Evolutionary conservation across 179 eudicot genomes (phyloP).

Genomic region (Beta macrorhiza): DNA sequence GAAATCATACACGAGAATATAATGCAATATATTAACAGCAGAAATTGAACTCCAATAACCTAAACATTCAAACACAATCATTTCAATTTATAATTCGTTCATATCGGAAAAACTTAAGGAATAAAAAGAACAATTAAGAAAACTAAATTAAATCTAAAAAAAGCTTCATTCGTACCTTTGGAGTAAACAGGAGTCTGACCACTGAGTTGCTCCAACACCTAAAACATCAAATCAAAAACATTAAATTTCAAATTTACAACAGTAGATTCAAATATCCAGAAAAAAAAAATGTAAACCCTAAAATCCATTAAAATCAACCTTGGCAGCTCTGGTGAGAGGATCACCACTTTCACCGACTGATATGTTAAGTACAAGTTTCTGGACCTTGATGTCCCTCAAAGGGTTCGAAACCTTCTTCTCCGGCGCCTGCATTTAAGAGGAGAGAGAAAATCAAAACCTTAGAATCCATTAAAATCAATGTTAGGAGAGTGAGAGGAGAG

Average conservation of each 20-base stretch:
- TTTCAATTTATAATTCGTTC: not conserved
- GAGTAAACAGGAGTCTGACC: slow-evolving; percentile 25
- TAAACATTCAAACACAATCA: not conserved
- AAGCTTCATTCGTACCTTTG: slow-evolving; percentile 36
- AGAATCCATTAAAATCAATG: too few relatives aligned
- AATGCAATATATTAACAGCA: too few relatives aligned
- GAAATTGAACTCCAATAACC: too few relatives aligned
- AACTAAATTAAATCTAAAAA: too few relatives aligned
- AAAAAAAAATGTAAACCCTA: too few relatives aligned
- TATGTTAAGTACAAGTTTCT: slow-evolving; percentile 55
- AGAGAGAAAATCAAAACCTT: too few relatives aligned
- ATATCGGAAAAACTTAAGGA: not conserved
- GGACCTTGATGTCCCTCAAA: slow-evolving; percentile 62
- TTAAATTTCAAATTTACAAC: too few relatives aligned
- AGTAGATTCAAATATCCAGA: not conserved
- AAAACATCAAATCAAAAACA: slow-evolving; percentile 21
- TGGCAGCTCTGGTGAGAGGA: slow-evolving; percentile 55
- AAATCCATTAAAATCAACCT: slow-evolving; percentile 17
- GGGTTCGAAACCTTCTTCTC: slow-evolving; percentile 56
- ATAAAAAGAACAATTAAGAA: not conserved
- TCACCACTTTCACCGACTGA: slow-evolving; percentile 62
- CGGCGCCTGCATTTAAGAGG: slow-evolving; percentile 36
- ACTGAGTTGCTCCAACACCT: too few relatives aligned
- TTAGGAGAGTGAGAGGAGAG: too few relatives aligned
- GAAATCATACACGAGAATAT: too few relatives aligned